Conservation (phyloP, 257 asterid genomes). For the Mitragyna speciosa region DNA sequence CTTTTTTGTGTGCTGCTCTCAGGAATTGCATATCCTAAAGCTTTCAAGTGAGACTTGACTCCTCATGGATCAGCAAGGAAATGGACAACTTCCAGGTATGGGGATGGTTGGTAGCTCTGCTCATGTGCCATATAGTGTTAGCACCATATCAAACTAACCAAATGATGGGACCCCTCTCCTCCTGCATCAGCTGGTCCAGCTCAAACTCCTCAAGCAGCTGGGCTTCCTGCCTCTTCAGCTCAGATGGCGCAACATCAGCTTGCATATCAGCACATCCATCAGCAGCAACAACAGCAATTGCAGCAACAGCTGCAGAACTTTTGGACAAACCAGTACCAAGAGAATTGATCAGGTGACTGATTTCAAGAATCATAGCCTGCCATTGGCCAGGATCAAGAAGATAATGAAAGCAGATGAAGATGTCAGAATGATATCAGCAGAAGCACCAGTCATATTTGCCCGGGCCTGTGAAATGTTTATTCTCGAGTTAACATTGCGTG, state of each 20-base stretch:
- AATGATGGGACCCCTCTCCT: slow-evolving; percentile 54
- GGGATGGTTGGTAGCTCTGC: slow-evolving; percentile 60
- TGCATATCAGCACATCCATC: slow-evolving; percentile 95
- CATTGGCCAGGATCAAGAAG: slow-evolving; percentile 92
- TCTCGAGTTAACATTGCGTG: slow-evolving; percentile 87
- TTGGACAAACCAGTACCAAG: slow-evolving; percentile 79
- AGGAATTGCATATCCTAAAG: slow-evolving; percentile 15
- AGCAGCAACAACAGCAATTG: slow-evolving; percentile 86
- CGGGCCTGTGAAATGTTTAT: slow-evolving; percentile 98
- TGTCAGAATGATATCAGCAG: slow-evolving; percentile 95
- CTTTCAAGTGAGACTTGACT: slow-evolving; percentile 18
- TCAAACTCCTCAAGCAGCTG: slow-evolving; percentile 76
- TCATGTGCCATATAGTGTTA: slow-evolving; percentile 61
- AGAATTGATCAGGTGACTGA: slow-evolving; percentile 74
- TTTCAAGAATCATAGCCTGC: slow-evolving; percentile 93
- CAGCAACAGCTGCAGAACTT: slow-evolving; percentile 84
- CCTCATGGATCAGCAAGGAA: slow-evolving; percentile 87
- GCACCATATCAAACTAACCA: slow-evolving; percentile 73
- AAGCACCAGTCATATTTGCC: slow-evolving; percentile 91
- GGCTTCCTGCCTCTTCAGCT: slow-evolving; percentile 66
- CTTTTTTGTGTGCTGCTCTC: slow-evolving; percentile 10
- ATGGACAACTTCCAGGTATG: slow-evolving; percentile 74
- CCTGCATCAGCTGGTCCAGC: slow-evolving; percentile 57
- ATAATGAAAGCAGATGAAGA: slow-evolving; percentile 97
- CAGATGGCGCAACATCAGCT: slow-evolving; percentile 91